Conservation (phyloP, 805 yeast genomes). For the Vanderwaltozyma yarrowii region DNA sequence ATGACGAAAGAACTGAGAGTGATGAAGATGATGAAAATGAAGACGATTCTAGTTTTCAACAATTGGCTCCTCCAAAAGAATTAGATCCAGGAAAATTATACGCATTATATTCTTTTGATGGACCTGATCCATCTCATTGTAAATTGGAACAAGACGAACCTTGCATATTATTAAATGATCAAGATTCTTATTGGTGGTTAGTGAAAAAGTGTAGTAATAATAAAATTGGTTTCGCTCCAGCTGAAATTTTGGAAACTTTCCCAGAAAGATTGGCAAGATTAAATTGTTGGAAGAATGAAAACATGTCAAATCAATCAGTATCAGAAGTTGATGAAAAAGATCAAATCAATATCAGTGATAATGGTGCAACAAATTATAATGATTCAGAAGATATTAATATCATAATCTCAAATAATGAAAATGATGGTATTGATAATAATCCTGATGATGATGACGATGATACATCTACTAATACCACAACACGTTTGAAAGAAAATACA, state of each 20-base stretch:
- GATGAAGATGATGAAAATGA: constrained; percentile 16
- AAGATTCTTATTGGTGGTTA: constrained; percentile 96
- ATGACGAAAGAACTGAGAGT: constrained; percentile 12
- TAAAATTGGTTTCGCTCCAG: constrained; percentile 90
- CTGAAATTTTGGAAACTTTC: constrained; percentile 86
- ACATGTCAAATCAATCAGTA: constrained; percentile 23
- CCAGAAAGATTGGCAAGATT: constrained; percentile 84
- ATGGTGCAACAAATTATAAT: neutral
- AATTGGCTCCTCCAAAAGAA: constrained; percentile 59
- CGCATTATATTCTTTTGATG: constrained; percentile 78
- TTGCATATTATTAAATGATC: constrained; percentile 72
- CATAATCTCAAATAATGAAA: neutral
- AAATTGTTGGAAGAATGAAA: constrained; percentile 88
- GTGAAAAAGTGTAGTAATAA: constrained; percentile 51
- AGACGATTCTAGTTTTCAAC: constrained; percentile 35
- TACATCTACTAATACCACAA: neutral
- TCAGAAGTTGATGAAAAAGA: constrained; percentile 5
- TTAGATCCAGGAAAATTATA: constrained; percentile 75
- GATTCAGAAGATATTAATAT: neutral
- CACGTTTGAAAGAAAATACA: neutral
- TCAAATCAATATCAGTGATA: constrained; percentile 3
- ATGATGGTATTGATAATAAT: constrained; percentile 3
- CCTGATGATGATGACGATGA: constrained; percentile 4
- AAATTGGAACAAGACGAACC: constrained; percentile 71
- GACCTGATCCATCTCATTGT: constrained; percentile 91